Evolutionary conservation across 208 protist species (phyloP).

Genomic region (Phytomonas sp.): DNA sequence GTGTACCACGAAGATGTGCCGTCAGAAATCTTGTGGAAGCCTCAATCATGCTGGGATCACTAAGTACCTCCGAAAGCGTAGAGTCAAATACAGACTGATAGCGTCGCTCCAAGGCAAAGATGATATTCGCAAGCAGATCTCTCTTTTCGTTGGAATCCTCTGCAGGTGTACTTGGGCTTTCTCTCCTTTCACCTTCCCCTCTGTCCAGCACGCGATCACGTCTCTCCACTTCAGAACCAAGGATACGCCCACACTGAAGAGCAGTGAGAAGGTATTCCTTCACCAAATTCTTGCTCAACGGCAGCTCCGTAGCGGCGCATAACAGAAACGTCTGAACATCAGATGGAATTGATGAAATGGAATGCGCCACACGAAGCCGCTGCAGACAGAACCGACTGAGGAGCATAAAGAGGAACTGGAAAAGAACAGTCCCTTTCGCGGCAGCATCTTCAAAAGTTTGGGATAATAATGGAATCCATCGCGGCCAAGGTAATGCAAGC

Average conservation of each 20-base stretch:
- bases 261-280: constrained; percentile 23
- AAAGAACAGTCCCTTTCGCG: constrained; percentile 19
- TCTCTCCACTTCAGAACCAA: not conserved
- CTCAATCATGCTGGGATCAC: constrained; percentile 19
- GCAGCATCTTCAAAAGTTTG: constrained; percentile 19
- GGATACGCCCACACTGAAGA: not conserved
- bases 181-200: constrained; percentile 10
- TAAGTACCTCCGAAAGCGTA: constrained; percentile 48
- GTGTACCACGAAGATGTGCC: constrained; percentile 63
- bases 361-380: constrained; percentile 31
- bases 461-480: not conserved
- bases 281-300: constrained; percentile 43
- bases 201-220: not conserved
- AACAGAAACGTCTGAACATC: constrained; percentile 59
- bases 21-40: constrained; percentile 44
- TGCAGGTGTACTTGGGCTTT: not conserved
- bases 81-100: constrained; percentile 59
- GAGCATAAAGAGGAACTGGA: constrained; percentile 1
- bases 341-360: constrained; percentile 38
- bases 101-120: constrained; percentile 57
- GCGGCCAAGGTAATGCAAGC: constrained; percentile 44
- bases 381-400: constrained; percentile 19
- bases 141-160: constrained; percentile 9
- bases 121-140: constrained; percentile 21
- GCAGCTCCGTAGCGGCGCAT: constrained; percentile 50